Conservation (phyloP, 2,329 filamentous ascomycete genomes). For the Cladosporium colombiae region DNA sequence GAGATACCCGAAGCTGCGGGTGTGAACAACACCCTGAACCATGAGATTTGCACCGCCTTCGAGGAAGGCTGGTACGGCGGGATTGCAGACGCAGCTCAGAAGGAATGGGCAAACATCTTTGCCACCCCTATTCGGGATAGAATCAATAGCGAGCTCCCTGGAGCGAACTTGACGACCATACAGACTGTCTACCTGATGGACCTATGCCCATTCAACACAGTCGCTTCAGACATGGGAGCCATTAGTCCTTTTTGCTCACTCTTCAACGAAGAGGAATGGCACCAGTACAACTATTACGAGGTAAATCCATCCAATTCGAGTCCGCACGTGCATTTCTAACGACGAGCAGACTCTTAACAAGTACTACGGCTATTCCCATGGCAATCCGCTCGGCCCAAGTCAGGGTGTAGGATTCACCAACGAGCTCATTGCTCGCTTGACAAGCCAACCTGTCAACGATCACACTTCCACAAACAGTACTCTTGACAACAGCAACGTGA, state of each 20-base stretch:
- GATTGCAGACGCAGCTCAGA: conserved; percentile 55
- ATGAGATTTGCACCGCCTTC: conserved; percentile 70
- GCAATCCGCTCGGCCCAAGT: conserved; percentile 76
- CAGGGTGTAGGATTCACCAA: conserved; percentile 88
- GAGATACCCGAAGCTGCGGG: conserved; percentile 66
- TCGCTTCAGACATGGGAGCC: conserved; percentile 59
- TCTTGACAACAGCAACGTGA: conserved; percentile 64
- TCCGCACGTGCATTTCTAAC: not conserved
- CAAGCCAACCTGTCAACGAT: conserved; percentile 67
- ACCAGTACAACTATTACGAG: conserved; percentile 73
- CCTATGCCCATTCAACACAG: conserved; percentile 80
- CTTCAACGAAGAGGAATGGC: conserved; percentile 79
- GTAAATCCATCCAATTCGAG: not conserved
- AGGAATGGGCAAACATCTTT: conserved; percentile 64
- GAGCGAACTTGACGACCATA: conserved; percentile 62
- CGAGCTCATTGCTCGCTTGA: conserved; percentile 81
- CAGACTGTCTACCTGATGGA: conserved; percentile 81
- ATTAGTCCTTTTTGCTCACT: conserved; percentile 74
- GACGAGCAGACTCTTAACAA: conserved; percentile 67
- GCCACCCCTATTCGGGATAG: conserved; percentile 66
- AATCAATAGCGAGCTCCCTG: conserved; percentile 68
- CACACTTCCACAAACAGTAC: conserved; percentile 76
- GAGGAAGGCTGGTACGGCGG: conserved; percentile 58
- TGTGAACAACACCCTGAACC: conserved; percentile 80
- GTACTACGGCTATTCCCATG: conserved; percentile 78